Base-by-base conservation (phyloP, 495 filamentous ascomycete genomes). In the Beverwykella pulmonaria region DNA sequence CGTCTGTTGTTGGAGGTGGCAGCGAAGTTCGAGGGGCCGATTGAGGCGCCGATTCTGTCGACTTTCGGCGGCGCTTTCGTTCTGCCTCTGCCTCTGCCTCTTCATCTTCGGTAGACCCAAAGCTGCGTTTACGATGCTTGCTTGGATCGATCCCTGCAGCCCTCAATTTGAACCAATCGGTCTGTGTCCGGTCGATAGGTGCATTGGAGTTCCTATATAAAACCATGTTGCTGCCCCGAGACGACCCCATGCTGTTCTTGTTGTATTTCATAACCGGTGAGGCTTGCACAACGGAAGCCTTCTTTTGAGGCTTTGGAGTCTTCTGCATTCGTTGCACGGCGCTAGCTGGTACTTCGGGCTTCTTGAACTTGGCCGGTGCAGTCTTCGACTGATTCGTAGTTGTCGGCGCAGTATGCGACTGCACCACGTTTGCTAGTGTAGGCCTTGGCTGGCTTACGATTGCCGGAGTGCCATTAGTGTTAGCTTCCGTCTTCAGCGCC, bases 121-220 rank as follows among this genome's bases (percentile, higher is more conserved):
- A 44, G 34, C 23, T 70, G 7, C 67, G 68, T 53, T 71, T 71
- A 2, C 59, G 73, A 4, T 25, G n/a, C 17, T 53, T 48, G 19
- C 34, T 61, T 12, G 58, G 53, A 49, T 72, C 65, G 25, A 81
- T 74, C 8, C 79, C 81, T 57, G 76, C 67, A 0, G 80, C 79
- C 73, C 79, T 80, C 19, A 82, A 56, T 10, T 74, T 69, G 71
- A 83, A 83, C 61, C 79, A 83, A 49, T 77, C 75, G 2, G 76
- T 77, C 41, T 74, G 57, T 1, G 76, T 79, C 12, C 75, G 77
- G 59, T 74, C 79, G 30, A 39, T 23, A 17, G 53, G 29, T 59
- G 54, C 50, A n/a, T 50, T 70, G 65, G 49, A n/a, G 46, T 47
- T 71, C 57, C 46, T 53, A 44, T 60, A 71, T 19, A 50, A 25